Evolutionary conservation across 108 stramenopile genomes (phyloP), one percentile per base, ranked within the genome.

Genomic region (Nitzschia sp.): DNA sequence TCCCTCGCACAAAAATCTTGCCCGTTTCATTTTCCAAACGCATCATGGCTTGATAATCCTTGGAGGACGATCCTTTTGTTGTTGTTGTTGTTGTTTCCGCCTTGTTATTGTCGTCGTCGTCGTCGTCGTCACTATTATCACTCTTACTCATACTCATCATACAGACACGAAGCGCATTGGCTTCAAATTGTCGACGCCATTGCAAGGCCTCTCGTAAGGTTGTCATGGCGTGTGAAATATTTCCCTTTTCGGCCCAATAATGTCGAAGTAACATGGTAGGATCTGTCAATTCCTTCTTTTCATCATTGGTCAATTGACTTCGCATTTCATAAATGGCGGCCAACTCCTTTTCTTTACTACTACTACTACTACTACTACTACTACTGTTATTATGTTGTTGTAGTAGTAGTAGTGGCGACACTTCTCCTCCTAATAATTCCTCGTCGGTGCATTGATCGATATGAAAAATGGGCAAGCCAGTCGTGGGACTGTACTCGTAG

Each of bases 1-100:
- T 85, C 16, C 92, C 91, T 22, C 95, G 82, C n/a, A 73, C 66
- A 57, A 96, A 97, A 15, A 92, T 81, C 66, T 97, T 96, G 1
- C 96, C 94, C 9, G 88, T 84, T 45, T 67, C 65, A 58, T 81
- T 85, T 69, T 92, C 91, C 19, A 75, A 55, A 23, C 60, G 35
- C 19, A 90, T 71, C 32, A 85, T 77, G n/a, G 72, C 75, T 26
- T 72, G 57, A 31, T 69, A 64, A 15, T 71, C 68, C 44, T 63
- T 57, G 38, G 25, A 76, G 44, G 50, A 70, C 79, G 57, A 27
- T 63, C 8, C 34, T 36, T 25, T 61, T n/a, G 30, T 72, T 58
- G 15, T 63, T 57, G 0, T 53, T 35, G 0, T 54, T 25, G 15
- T 28, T 21, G n/a, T n/a, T n/a, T n/a, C n/a, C 9, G 21, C 44